These are phyloP conservation scores for Magnaporthiopsis poae DNA, from an alignment of 2,329 filamentous ascomycete genomes.

Conservation along the genomic window DNA sequence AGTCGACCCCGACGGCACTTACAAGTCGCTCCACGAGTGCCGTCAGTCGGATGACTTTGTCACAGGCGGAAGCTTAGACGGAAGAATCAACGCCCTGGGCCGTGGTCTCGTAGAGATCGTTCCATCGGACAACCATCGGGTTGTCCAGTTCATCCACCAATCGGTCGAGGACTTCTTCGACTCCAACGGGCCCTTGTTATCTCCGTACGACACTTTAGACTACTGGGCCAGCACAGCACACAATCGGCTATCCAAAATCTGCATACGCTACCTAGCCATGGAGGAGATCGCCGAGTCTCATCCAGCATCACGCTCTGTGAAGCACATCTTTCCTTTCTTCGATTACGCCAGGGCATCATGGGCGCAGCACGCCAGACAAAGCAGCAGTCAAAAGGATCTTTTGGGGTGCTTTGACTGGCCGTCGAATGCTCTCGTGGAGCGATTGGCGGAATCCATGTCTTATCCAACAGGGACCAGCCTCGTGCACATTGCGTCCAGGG, in stretches of 20 bases:
- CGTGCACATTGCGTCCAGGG: neutral
- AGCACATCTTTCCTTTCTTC: neutral
- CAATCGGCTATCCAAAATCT: neutral
- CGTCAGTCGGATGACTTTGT: constrained; percentile 13
- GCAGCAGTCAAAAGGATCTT: neutral
- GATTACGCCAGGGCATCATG: neutral
- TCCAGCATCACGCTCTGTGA: neutral
- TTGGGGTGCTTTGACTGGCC: neutral
- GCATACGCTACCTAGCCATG: neutral
- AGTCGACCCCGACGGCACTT: constrained; percentile 15
- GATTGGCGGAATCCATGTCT: neutral
- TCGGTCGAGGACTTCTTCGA: constrained; percentile 25
- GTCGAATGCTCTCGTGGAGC: neutral
- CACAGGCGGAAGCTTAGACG: constrained; percentile 13
- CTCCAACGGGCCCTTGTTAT: constrained; percentile 11
- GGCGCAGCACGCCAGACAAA: neutral
- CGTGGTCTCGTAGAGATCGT: constrained; percentile 21
- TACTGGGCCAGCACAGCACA: neutral
- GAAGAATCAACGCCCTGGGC: constrained; percentile 17
- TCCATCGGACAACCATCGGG: neutral
- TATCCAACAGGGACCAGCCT: neutral
- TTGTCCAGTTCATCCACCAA: constrained; percentile 26
- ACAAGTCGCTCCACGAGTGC: constrained; percentile 16
- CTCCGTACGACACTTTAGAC: neutral
- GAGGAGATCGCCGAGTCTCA: neutral